Percentiles rank a stretch among this genome's conserved stretches.
These are phyloP conservation scores for Magnusiomyces ingens DNA, from an alignment of 1,139 yeast species.

Conservation along the genomic window DNA sequence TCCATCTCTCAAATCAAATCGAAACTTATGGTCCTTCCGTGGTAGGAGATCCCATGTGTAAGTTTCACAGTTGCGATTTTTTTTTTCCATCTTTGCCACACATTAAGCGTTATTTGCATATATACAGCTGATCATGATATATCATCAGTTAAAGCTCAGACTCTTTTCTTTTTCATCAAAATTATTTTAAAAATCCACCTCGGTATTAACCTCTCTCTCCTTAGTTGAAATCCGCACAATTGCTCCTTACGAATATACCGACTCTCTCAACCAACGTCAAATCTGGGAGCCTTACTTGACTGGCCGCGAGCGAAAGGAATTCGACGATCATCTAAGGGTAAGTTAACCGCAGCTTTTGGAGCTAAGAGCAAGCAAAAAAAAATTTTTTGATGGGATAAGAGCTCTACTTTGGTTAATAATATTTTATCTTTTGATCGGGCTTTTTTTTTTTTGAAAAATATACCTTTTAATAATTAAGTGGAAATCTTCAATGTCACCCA, in stretches of 20 bases:
- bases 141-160: no score
- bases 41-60: conserved; percentile 1
- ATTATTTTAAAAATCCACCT: neutral
- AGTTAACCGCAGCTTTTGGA: conserved; percentile 10
- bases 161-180: no score
- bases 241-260: conserved; percentile 31
- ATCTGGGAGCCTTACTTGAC: conserved; percentile 32
- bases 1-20: neutral
- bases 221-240: conserved; percentile 20
- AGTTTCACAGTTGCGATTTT: neutral
- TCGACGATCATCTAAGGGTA: conserved; percentile 29
- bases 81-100: neutral
- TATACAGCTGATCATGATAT: no score
- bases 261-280: conserved; percentile 30
- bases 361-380: no score
- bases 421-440: neutral
- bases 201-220: no score
- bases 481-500: neutral
- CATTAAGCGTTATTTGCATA: no score
- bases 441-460: neutral
- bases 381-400: no score
- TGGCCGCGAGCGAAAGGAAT: conserved; percentile 29
- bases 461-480: neutral
- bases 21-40: conserved; percentile 2
- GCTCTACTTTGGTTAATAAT: no score